A percentile compares a stretch with the other conserved stretches of the same genome.
These are phyloP conservation scores for Amauroascus verrucosus DNA, from an alignment of 2,329 filamentous ascomycete genomes.

Conservation along the genomic window DNA sequence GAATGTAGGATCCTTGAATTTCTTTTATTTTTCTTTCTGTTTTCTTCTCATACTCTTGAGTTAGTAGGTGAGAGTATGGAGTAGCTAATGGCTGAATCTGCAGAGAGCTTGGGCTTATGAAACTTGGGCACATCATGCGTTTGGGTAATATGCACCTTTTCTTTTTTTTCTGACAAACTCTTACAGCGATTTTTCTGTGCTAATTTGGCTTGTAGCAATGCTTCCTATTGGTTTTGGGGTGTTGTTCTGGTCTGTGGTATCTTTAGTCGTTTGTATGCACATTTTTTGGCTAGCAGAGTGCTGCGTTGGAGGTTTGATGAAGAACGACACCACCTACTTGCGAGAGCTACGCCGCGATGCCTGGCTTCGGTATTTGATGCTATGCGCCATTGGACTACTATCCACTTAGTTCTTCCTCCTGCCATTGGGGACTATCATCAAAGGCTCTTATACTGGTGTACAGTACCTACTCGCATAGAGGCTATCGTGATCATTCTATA, in stretches of 20 bases:
- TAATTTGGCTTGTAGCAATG: constrained; percentile 1
- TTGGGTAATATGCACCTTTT: constrained; percentile 25
- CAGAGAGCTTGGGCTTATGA: constrained; percentile 27
- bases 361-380: neutral
- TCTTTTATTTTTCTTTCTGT: neutral
- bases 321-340: constrained; percentile 10
- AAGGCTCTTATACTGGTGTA: constrained; percentile 35
- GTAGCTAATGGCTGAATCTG: constrained; percentile 5
- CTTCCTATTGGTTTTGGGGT: constrained; percentile 12
- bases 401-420: constrained; percentile 10
- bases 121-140: constrained; percentile 29
- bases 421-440: constrained; percentile 25
- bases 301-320: constrained; percentile 10
- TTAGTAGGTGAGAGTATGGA: too few species aligned
- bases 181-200: neutral
- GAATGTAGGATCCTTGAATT: constrained; percentile 4
- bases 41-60: too few species aligned
- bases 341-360: neutral
- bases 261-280: constrained; percentile 4
- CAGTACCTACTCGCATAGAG: constrained; percentile 41
- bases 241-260: constrained; percentile 9
- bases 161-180: neutral
- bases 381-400: constrained; percentile 6
- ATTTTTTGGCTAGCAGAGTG: neutral
- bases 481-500: constrained; percentile 37